These are phyloP conservation scores for Plantago lanceolata DNA, from an alignment of 305 asterid species.

Conservation along the genomic window DNA sequence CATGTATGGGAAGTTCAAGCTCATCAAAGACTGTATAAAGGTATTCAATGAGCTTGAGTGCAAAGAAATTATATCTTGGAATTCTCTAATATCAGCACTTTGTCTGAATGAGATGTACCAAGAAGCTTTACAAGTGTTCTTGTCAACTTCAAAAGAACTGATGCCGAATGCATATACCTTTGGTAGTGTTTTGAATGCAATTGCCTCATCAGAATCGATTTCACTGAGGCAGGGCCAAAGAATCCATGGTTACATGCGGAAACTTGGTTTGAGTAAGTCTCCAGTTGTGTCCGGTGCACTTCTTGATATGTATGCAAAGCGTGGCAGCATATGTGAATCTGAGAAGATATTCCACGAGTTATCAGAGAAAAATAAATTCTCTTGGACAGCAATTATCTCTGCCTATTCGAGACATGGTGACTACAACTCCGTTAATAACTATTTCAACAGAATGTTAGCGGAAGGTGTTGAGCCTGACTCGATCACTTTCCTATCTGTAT, in stretches of 20 bases:
- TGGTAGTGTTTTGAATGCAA: constrained; percentile 68
- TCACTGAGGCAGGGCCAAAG: constrained; percentile 65
- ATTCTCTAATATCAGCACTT: constrained; percentile 68
- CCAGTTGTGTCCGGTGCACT: constrained; percentile 65
- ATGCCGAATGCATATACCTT: constrained; percentile 68
- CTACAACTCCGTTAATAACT: constrained; percentile 58
- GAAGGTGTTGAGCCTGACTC: constrained; percentile 64
- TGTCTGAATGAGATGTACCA: constrained; percentile 63
- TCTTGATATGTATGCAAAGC: constrained; percentile 87
- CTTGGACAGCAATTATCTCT: constrained; percentile 84
- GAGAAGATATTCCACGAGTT: constrained; percentile 49
- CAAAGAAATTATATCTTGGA: constrained; percentile 67
- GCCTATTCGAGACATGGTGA: constrained; percentile 81
- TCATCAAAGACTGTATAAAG: constrained; percentile 41
- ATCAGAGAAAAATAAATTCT: constrained; percentile 44
- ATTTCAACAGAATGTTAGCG: constrained; percentile 53
- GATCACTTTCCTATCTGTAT: constrained; percentile 67
- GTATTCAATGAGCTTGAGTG: constrained; percentile 54
- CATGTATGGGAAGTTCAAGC: constrained; percentile 72
- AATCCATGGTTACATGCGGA: constrained; percentile 48
- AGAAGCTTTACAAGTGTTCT: constrained; percentile 61
- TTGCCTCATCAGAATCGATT: constrained; percentile 70
- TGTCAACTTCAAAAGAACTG: constrained; percentile 37
- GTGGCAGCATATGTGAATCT: constrained; percentile 74
- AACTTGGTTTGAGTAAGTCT: constrained; percentile 47